These are phyloP conservation scores for Melampsora larici-populina DNA, from an alignment of 1,284 basidiomycete species.

Conservation along the genomic window DNA sequence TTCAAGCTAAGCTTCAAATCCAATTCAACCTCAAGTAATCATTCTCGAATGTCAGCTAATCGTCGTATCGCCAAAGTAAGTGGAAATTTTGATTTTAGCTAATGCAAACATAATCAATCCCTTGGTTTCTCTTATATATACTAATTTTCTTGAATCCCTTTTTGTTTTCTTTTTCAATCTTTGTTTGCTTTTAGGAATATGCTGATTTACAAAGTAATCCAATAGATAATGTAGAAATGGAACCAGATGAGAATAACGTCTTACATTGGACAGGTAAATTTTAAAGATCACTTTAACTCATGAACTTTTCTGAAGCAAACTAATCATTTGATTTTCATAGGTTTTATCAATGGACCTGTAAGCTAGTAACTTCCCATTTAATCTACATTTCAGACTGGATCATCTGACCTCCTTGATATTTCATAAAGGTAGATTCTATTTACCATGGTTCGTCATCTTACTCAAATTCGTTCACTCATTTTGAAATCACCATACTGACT, in stretches of 20 bases:
- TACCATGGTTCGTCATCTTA: background rate
- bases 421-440: background rate
- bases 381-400: background rate
- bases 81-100: background rate
- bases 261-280: slow-evolving; percentile 39
- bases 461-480: too few species aligned
- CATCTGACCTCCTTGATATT: background rate
- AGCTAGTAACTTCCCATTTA: background rate
- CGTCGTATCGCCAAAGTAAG: slow-evolving; percentile 40
- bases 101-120: too few species aligned
- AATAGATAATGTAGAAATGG: slow-evolving; percentile 32
- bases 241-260: slow-evolving; percentile 37
- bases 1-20: too few species aligned
- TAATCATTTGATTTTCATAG: slow-evolving; percentile 8
- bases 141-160: too few species aligned
- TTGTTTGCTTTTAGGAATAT: slow-evolving; percentile 27
- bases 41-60: slow-evolving; percentile 33
- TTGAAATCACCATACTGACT: too few species aligned
- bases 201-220: slow-evolving; percentile 35
- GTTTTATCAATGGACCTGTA: slow-evolving; percentile 36
- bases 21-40: background rate
- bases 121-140: too few species aligned
- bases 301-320: background rate
- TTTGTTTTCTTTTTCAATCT: background rate
- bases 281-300: too few species aligned